phyloP scores from a whole-genome alignment of 2,329 filamentous ascomycete species.

The Xylariales sp. region DNA sequence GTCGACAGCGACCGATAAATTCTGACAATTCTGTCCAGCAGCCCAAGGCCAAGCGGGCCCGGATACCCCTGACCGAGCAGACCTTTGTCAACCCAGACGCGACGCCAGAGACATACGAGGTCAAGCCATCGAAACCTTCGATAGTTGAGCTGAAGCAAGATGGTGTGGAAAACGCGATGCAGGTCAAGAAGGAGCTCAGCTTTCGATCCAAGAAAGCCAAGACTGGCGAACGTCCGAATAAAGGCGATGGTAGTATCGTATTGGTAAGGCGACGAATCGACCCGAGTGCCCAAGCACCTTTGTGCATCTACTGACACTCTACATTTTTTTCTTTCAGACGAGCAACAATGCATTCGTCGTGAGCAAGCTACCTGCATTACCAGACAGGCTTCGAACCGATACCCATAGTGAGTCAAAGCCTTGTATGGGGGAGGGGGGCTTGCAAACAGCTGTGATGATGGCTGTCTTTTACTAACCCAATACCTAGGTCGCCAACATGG shows the following conservation, averaged over 20 bases:
- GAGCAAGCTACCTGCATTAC: constrained; percentile 77
- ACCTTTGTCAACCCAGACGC: constrained; percentile 49
- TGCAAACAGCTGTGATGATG: background rate
- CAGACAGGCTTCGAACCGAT: constrained; percentile 68
- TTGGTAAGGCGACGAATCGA: constrained; percentile 59
- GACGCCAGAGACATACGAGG: constrained; percentile 50
- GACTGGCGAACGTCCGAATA: constrained; percentile 56
- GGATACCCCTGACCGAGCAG: constrained; percentile 53
- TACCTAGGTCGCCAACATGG: constrained; percentile 59
- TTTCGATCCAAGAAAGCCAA: constrained; percentile 60
- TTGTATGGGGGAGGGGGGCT: too few relatives aligned
- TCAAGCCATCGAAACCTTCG: constrained; percentile 48
- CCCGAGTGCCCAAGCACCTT: too few relatives aligned
- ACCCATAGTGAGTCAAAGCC: constrained; percentile 52
- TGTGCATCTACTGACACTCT: too few relatives aligned
- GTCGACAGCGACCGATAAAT: constrained; percentile 56
- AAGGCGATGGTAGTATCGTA: constrained; percentile 63
- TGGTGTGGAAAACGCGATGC: constrained; percentile 34
- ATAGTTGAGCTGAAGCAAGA: constrained; percentile 41
- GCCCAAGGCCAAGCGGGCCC: constrained; percentile 61
- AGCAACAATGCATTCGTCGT: constrained; percentile 82
- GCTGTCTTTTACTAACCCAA: constrained; percentile 9
- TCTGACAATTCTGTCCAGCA: constrained; percentile 50
- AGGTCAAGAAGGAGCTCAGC: constrained; percentile 48
- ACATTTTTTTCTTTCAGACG: constrained; percentile 51